Percentiles rank a stretch among this genome's conserved stretches.
phyloP scores from a whole-genome alignment of 176 grass and related monocot species.

The Pharus latifolius region DNA sequence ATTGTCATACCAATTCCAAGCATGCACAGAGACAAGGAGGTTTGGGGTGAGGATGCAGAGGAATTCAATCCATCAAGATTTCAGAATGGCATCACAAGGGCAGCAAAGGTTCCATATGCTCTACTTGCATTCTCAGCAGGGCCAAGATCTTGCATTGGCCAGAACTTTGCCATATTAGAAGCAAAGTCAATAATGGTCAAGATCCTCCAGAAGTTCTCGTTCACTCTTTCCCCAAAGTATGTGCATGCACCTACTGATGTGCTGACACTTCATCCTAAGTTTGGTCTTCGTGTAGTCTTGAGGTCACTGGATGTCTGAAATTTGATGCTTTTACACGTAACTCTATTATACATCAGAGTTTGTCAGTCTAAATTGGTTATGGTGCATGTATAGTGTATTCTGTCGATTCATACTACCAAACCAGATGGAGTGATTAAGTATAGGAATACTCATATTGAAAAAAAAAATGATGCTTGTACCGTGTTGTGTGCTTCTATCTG shows the following conservation, averaged over 20 bases:
- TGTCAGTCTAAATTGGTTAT: neutral
- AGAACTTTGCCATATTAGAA: conserved; percentile 13
- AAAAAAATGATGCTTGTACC: too few species aligned
- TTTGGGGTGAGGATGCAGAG: conserved; percentile 11
- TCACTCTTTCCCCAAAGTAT: conserved; percentile 5
- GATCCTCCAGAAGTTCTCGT: conserved; percentile 7
- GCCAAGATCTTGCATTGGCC: conserved; percentile 7
- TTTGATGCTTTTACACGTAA: neutral
- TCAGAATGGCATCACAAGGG: neutral
- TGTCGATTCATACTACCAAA: too few species aligned
- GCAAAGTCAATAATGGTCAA: conserved; percentile 1
- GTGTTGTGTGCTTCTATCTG: too few species aligned
- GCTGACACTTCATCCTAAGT: neutral
- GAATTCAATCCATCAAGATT: conserved; percentile 11
- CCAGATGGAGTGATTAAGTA: too few species aligned
- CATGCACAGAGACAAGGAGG: conserved; percentile 19
- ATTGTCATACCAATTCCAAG: neutral
- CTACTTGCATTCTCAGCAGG: conserved; percentile 9
- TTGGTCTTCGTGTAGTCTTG: neutral
- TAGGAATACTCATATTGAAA: too few species aligned
- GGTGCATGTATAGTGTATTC: neutral
- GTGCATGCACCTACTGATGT: neutral
- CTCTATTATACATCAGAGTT: neutral
- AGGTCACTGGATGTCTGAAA: neutral
- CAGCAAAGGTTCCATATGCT: conserved; percentile 2